These are phyloP conservation scores for Boletus bicolor DNA, from an alignment of 768 basidiomycete genomes.

Conservation along the genomic window DNA sequence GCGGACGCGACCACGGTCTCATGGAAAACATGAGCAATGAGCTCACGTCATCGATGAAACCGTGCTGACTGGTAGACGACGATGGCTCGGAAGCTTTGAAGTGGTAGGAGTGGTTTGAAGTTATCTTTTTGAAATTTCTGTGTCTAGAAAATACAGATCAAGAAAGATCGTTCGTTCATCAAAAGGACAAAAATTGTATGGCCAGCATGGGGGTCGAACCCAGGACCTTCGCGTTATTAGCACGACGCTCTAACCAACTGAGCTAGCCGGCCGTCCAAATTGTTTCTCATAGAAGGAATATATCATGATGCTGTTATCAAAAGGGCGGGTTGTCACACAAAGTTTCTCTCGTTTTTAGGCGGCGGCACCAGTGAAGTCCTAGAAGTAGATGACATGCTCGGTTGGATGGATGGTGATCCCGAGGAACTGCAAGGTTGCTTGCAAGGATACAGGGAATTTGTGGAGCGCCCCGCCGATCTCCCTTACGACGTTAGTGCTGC, in stretches of 20 bases:
- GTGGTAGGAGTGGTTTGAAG: neutral
- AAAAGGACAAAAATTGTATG: conserved; percentile 1
- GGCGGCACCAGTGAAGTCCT: no score
- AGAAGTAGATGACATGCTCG: no score
- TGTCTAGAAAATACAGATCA: neutral
- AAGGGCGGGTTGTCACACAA: no score
- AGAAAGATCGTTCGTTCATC: no score
- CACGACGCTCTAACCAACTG: conserved; percentile 93
- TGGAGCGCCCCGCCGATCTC: no score
- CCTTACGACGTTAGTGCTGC: no score
- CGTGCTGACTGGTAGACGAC: neutral
- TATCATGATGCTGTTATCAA: no score
- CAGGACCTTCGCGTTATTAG: conserved; percentile 41
- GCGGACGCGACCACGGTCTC: neutral
- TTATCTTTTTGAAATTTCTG: neutral
- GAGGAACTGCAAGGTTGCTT: no score
- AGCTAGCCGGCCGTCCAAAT: conserved; percentile 69
- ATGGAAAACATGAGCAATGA: neutral
- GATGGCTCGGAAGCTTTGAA: neutral
- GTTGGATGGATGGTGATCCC: no score
- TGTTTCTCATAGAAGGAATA: no score
- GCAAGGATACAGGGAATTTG: no score
- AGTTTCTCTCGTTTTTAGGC: no score
- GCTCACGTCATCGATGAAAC: neutral
- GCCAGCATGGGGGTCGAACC: conserved; percentile 23